These are phyloP conservation scores for Mucor saturninus DNA, from an alignment of 371 early-diverging fungal species.

Conservation along the genomic window DNA sequence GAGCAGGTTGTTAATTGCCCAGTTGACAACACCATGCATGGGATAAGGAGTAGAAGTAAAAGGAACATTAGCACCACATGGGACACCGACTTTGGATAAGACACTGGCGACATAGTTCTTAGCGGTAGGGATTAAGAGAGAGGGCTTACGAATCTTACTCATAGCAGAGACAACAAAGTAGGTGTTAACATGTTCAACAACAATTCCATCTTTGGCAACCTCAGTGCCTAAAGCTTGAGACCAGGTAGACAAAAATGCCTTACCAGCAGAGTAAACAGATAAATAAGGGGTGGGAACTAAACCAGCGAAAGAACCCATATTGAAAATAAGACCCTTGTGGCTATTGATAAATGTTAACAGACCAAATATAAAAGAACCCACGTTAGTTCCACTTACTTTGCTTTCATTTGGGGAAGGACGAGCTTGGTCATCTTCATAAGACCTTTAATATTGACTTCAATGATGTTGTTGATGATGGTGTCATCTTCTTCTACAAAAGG, in stretches of 20 bases:
- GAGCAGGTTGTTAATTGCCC: slow-evolving; percentile 73
- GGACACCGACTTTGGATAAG: slow-evolving; percentile 75
- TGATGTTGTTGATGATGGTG: slow-evolving; percentile 70
- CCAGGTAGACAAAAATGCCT: slow-evolving; percentile 92
- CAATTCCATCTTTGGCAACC: slow-evolving; percentile 71
- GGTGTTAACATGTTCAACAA: slow-evolving; percentile 90
- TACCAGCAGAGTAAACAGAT: slow-evolving; percentile 93
- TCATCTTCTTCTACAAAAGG: slow-evolving; percentile 81
- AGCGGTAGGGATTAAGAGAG: slow-evolving; percentile 81
- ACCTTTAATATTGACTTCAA: slow-evolving; percentile 89
- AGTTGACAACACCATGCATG: slow-evolving; percentile 81
- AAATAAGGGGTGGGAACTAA: slow-evolving; percentile 87
- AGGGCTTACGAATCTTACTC: slow-evolving; percentile 88
- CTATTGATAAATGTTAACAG: slow-evolving; percentile 35
- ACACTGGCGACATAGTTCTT: slow-evolving; percentile 80
- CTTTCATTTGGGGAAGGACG: slow-evolving; percentile 79
- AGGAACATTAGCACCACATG: slow-evolving; percentile 73
- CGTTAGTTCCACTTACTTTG: slow-evolving; percentile 38
- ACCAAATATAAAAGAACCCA: neutral
- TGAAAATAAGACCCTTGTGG: slow-evolving; percentile 87
- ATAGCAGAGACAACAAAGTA: slow-evolving; percentile 93
- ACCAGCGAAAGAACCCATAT: slow-evolving; percentile 94
- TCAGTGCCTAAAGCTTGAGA: slow-evolving; percentile 91
- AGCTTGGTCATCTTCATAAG: slow-evolving; percentile 85
- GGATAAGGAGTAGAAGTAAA: slow-evolving; percentile 81